Percentiles rank a stretch among this genome's conserved stretches.
Evolutionary conservation across 2,329 filamentous ascomycete genomes (phyloP).

Genomic region (Drechslera avenae): DNA sequence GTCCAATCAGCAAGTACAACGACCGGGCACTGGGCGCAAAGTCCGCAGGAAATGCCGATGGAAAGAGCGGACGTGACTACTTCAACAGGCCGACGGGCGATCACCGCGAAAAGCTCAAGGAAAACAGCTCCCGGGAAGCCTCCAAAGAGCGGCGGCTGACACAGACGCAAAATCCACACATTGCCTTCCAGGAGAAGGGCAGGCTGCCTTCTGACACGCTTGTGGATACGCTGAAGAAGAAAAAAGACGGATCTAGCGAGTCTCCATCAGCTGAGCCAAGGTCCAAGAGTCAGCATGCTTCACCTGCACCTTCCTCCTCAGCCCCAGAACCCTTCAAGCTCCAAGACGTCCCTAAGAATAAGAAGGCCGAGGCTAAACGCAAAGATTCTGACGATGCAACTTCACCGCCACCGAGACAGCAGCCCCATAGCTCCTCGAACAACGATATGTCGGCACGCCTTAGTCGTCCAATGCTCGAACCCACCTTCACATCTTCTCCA

Average conservation of each 20-base stretch:
- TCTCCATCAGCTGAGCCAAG: conserved; percentile 57
- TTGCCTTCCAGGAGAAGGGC: conserved; percentile 86
- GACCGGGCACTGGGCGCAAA: conserved; percentile 28
- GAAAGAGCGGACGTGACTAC: conserved; percentile 50
- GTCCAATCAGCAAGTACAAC: conserved; percentile 38
- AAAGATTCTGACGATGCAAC: conserved; percentile 53
- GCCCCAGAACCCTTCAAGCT: conserved; percentile 66
- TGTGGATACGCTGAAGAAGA: conserved; percentile 59
- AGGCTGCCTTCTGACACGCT: conserved; percentile 67
- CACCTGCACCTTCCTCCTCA: conserved; percentile 40
- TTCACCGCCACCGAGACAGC: conserved; percentile 16
- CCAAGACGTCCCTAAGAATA: conserved; percentile 77
- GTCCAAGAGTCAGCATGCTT: conserved; percentile 44
- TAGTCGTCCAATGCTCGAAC: conserved; percentile 41
- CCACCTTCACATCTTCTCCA: conserved; percentile 45
- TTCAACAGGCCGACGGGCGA: conserved; percentile 48
- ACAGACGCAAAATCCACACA: conserved; percentile 73
- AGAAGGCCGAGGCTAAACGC: conserved; percentile 55
- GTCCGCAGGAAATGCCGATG: conserved; percentile 28
- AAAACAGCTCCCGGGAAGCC: conserved; percentile 51
- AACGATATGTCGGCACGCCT: conserved; percentile 42
- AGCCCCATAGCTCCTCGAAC: conserved; percentile 48
- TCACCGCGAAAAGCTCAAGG: conserved; percentile 51
- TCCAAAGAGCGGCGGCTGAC: conserved; percentile 50
- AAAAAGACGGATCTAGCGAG: conserved; percentile 43